Evolutionary conservation across 805 yeast genomes (phyloP).

Genomic region (Kluyveromyces siamensis): DNA sequence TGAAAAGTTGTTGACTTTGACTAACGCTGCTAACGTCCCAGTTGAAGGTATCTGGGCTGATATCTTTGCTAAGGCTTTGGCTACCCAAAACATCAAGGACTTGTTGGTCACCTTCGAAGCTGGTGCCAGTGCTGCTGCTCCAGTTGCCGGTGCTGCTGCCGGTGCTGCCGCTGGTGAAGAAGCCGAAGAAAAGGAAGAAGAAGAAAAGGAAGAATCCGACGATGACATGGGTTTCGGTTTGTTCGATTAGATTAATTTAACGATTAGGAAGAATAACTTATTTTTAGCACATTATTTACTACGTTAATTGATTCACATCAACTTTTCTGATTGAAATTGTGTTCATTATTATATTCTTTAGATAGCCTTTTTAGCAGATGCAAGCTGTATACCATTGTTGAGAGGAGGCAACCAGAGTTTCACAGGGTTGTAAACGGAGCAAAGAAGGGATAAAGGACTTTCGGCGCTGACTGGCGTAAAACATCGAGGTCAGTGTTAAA

Average conservation of each 20-base stretch:
- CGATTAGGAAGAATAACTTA: neutral
- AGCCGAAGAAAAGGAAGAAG: constrained; percentile 49
- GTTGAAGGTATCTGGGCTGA: constrained; percentile 77
- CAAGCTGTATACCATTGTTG: neutral
- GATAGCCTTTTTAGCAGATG: neutral
- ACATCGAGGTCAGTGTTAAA: too few species aligned
- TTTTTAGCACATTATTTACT: constrained; percentile 9
- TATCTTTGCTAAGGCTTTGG: constrained; percentile 74
- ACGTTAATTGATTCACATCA: neutral
- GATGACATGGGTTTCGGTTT: constrained; percentile 90
- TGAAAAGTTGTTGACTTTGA: constrained; percentile 66
- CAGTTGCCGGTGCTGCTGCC: constrained; percentile 37
- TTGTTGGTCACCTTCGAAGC: constrained; percentile 52
- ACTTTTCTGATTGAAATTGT: neutral
- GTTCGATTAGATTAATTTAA: constrained; percentile 52
- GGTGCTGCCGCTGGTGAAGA: constrained; percentile 47
- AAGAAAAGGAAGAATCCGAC: constrained; percentile 58
- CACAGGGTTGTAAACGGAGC: too few species aligned
- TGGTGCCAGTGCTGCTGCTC: constrained; percentile 37
- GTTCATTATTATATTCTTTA: neutral
- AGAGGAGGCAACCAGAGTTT: neutral
- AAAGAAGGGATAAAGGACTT: too few species aligned
- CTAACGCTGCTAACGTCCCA: constrained; percentile 67
- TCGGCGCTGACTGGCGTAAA: too few species aligned
- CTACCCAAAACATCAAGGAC: constrained; percentile 65